A percentile compares a stretch with the other conserved stretches of the same genome.
phyloP scores from a whole-genome alignment of 352 stramenopile species.

The Phytophthora fragariaefolia region DNA sequence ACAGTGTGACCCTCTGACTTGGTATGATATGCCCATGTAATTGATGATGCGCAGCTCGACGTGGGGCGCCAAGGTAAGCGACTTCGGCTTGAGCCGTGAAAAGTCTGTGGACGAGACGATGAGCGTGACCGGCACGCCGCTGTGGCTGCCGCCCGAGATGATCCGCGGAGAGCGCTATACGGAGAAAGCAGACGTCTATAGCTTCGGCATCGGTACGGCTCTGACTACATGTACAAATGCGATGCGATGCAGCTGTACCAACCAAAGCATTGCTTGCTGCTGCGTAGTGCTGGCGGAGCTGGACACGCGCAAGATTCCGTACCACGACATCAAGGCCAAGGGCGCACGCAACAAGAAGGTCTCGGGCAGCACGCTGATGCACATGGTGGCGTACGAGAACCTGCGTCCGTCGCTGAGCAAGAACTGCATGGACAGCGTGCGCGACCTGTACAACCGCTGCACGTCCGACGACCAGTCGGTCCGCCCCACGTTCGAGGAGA shows the following conservation, averaged over 20 bases:
- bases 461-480: conserved; percentile 76
- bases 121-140: conserved; percentile 88
- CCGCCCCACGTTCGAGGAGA: conserved; percentile 87
- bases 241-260: conserved; percentile 1
- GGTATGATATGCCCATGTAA: conserved; percentile 12
- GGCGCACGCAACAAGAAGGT: conserved; percentile 86
- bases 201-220: conserved; percentile 82
- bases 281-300: conserved; percentile 78
- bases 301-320: conserved; percentile 88
- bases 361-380: conserved; percentile 86
- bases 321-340: conserved; percentile 89
- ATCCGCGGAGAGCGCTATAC: conserved; percentile 90
- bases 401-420: conserved; percentile 84
- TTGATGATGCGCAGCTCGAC: conserved; percentile 58
- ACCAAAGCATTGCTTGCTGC: neutral
- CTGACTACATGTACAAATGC: neutral
- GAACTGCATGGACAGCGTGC: conserved; percentile 85
- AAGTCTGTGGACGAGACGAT: conserved; percentile 96
- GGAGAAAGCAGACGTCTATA: conserved; percentile 90
- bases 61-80: conserved; percentile 94
- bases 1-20: conserved; percentile 24
- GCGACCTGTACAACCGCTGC: conserved; percentile 82
- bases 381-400: conserved; percentile 92
- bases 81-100: conserved; percentile 97
- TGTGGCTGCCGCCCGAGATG: conserved; percentile 90